A percentile compares a stretch with the other conserved stretches of the same genome.
phyloP scores from a whole-genome alignment of 768 basidiomycete species.

The Pholiota microspora region DNA sequence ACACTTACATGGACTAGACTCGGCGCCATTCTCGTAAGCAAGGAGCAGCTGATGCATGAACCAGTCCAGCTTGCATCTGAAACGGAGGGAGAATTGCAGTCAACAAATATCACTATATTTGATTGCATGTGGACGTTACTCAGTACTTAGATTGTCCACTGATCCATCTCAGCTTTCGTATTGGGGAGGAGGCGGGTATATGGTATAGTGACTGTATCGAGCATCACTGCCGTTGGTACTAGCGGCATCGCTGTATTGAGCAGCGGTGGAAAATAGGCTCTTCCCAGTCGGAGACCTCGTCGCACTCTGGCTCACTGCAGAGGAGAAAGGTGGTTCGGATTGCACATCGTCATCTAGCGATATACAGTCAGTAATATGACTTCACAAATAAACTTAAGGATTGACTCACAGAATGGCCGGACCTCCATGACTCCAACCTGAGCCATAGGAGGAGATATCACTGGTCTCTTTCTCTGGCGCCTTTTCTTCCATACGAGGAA shows the following conservation, averaged over 20 bases:
- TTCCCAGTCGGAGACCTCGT: neutral
- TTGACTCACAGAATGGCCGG: neutral
- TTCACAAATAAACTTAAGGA: no score
- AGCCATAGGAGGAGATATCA: neutral
- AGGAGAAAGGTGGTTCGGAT: neutral
- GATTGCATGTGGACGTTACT: no score
- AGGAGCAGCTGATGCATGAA: no score
- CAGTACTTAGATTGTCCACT: no score
- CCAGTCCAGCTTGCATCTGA: no score
- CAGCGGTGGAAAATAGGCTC: neutral
- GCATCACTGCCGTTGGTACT: neutral
- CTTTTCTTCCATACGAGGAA: neutral
- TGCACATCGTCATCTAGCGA: neutral
- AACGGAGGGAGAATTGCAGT: no score
- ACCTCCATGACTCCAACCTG: neutral
- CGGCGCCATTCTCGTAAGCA: no score
- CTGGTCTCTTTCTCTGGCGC: neutral
- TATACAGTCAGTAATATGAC: no score
- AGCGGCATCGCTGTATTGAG: neutral
- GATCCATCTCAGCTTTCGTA: neutral
- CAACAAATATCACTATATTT: no score
- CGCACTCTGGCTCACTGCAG: neutral
- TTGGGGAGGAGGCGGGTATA: neutral
- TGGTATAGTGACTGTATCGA: neutral
- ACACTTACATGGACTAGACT: no score